These are phyloP conservation scores for Metschnikowia noctiluminum DNA, from an alignment of 805 yeast genomes.

Conservation along the genomic window DNA sequence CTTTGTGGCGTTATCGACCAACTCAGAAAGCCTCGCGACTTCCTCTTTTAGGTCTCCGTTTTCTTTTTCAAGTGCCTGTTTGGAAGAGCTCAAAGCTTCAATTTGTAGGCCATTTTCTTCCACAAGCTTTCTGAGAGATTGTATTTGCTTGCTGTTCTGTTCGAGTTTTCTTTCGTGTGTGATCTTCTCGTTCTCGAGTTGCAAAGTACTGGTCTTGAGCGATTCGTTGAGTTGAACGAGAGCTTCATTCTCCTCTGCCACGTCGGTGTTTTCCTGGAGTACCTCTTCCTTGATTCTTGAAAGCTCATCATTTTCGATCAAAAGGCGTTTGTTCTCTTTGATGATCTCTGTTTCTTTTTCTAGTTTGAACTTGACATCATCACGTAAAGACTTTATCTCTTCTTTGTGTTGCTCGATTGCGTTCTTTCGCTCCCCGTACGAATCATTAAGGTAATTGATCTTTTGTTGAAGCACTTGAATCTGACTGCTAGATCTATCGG, in stretches of 20 bases:
- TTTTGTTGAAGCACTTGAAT: constrained; percentile 23
- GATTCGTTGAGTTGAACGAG: constrained; percentile 30
- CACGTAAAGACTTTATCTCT: constrained; percentile 53
- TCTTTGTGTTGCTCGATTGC: constrained; percentile 34
- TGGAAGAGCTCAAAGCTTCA: constrained; percentile 40
- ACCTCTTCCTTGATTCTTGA: constrained; percentile 24
- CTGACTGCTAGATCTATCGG: constrained; percentile 10
- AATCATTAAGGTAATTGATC: constrained; percentile 21
- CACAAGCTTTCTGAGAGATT: constrained; percentile 54
- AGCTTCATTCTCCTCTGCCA: constrained; percentile 42
- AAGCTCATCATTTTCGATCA: constrained; percentile 54
- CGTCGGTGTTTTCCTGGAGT: constrained; percentile 30
- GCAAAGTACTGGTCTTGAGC: constrained; percentile 26
- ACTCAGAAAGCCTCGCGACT: constrained; percentile 23
- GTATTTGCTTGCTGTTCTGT: constrained; percentile 46
- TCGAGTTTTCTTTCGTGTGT: constrained; percentile 35
- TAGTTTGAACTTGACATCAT: constrained; percentile 51
- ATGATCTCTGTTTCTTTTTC: constrained; percentile 65
- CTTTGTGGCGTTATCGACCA: constrained; percentile 26
- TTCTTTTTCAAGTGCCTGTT: constrained; percentile 26
- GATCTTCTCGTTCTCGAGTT: constrained; percentile 33
- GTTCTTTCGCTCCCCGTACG: constrained; percentile 23
- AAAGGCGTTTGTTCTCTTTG: constrained; percentile 59
- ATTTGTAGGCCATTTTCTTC: constrained; percentile 62
- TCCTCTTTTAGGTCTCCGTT: constrained; percentile 32